Evolutionary conservation across 352 stramenopile species (phyloP), one percentile per base, ranked within the genome.

Genomic region (Globisporangium carolinianum): DNA sequence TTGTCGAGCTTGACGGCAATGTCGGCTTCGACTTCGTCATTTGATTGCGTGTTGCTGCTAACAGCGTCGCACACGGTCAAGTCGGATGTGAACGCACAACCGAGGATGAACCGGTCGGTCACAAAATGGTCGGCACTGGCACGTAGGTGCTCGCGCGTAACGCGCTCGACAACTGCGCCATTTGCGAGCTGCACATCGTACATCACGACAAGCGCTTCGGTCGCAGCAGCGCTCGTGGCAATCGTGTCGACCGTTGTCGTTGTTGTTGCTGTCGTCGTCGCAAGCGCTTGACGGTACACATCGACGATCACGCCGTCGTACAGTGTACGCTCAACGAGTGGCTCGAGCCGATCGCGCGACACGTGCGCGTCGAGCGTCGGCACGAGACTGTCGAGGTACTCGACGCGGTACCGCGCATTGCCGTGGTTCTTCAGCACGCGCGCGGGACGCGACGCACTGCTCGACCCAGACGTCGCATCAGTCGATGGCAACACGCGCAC

Each of bases 321-420:
- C 14, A 84, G 35, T 0, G 48, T 15, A 9, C 59, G 55, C 14
- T 83, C 66, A 1, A 12, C 64, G 5, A 69, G 17, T n/a, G 66
- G 55, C 17, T 62, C 51, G 38, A 89, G 57, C 8, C 71, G 68
- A 38, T 62, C 62, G 9, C 78, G 72, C 5, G 58, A 41, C 15
- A 89, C 76, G 35, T 58, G 37, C n/a, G 41, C 59, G 10, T 83
- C 73, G 4, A 49, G 61, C 15, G 12, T 35, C 17, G 67, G 63
- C 9, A 35, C 35, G 1, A 60, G 57, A 4, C 55, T 60, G 58
- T 87, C 79, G 2, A 84, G 10, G 47, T 72, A 86, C 58, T 62
- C 55, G n/a, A 89, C 57, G 15, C 79, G 66, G 50, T 89, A 89
- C 36, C 61, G 66, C 4, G 68, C 75, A 60, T 83, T 82, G 18